phyloP scores from a whole-genome alignment of 441 rosid species.

The Euphorbia corollata region DNA sequence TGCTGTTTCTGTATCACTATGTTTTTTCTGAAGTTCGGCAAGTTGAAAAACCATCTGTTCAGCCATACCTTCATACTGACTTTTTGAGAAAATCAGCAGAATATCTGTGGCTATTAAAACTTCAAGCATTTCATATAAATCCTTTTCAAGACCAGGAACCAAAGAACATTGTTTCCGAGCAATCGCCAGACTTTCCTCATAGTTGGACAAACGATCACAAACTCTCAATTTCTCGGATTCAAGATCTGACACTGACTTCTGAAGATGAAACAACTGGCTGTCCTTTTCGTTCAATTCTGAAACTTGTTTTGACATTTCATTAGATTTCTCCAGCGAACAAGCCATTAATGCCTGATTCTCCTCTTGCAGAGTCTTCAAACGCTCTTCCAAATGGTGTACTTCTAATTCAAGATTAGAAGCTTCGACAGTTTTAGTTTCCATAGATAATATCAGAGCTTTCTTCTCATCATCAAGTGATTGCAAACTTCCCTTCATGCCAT shows the following conservation, averaged over 20 bases:
- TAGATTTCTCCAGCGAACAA: constrained; percentile 48
- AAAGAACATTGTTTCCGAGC: constrained; percentile 38
- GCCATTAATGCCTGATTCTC: constrained; percentile 48
- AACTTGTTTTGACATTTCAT: constrained; percentile 51
- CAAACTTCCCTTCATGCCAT: constrained; percentile 20
- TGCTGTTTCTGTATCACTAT: constrained; percentile 38
- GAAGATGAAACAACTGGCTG: constrained; percentile 45
- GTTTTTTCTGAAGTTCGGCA: constrained; percentile 48
- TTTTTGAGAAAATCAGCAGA: constrained; percentile 38
- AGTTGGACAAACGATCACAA: constrained; percentile 34
- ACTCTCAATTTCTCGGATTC: constrained; percentile 57
- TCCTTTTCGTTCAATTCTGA: constrained; percentile 53
- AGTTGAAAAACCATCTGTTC: constrained; percentile 45
- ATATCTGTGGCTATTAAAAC: constrained; percentile 52
- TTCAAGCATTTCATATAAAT: constrained; percentile 57
- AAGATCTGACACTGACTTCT: constrained; percentile 49
- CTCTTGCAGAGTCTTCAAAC: constrained; percentile 19
- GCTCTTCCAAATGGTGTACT: constrained; percentile 15
- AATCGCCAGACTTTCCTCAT: constrained; percentile 41
- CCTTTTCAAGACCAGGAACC: constrained; percentile 46
- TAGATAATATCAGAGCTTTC: constrained; percentile 16
- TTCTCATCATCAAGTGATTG: constrained; percentile 21
- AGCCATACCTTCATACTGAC: constrained; percentile 44
- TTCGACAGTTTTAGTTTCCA: constrained; percentile 17
- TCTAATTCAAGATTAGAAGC: constrained; percentile 15